phyloP scores from a whole-genome alignment of 345 rosid species.

The Aurinia saxatilis region DNA sequence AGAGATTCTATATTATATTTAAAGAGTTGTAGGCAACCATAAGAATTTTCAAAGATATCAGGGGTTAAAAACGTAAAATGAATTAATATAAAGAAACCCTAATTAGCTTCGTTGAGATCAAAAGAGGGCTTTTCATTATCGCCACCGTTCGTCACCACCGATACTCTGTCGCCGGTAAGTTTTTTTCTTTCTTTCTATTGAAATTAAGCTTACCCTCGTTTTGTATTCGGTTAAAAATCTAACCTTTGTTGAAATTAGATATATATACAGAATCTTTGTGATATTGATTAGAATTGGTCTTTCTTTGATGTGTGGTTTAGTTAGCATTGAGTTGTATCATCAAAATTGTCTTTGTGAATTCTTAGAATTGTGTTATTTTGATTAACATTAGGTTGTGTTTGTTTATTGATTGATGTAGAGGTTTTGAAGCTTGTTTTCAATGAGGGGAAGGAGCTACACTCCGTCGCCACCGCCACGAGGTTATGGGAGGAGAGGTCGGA shows the following conservation, averaged over 20 bases:
- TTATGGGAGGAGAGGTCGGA: conserved; percentile 66
- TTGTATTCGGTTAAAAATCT: not conserved
- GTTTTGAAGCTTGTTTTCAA: conserved; percentile 19
- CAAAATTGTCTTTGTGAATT: not conserved
- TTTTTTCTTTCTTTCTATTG: not conserved
- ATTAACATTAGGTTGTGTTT: not conserved
- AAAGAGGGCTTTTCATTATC: not conserved
- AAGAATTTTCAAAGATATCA: not conserved
- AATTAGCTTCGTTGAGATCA: not conserved
- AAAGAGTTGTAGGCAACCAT: not conserved
- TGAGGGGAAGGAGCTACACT: conserved; percentile 88
- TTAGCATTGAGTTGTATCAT: not conserved
- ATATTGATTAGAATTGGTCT: too few species aligned
- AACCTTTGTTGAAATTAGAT: too few species aligned
- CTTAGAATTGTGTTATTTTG: not conserved
- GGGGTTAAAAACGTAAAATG: not conserved
- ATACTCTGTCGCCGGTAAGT: conserved; percentile 5
- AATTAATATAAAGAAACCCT: not conserved
- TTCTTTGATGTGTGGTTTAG: not conserved
- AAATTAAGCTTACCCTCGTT: not conserved
- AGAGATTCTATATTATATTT: too few species aligned
- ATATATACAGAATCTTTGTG: too few species aligned
- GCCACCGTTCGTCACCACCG: conserved; percentile 4
- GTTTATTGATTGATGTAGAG: not conserved
- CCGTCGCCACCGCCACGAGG: conserved; percentile 82